Percentiles rank a stretch among this genome's conserved stretches.
These are phyloP conservation scores for Ephemerocybe angulata DNA, from an alignment of 768 basidiomycete species.

Conservation along the genomic window DNA sequence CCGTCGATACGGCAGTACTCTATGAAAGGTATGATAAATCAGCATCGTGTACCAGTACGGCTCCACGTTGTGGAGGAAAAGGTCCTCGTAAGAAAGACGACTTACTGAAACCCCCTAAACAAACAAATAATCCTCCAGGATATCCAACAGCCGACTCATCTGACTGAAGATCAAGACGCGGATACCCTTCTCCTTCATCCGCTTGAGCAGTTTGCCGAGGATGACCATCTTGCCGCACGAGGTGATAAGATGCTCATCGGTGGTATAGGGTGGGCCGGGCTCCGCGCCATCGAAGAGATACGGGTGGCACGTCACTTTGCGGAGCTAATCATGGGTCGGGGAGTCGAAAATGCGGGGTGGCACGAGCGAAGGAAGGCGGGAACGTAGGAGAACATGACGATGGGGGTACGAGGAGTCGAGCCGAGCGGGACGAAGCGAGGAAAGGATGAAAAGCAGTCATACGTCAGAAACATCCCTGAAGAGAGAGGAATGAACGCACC, in stretches of 20 bases:
- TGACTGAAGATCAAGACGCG: slow-evolving; percentile 99
- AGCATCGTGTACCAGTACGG: too few species aligned
- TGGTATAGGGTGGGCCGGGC: slow-evolving; percentile 76
- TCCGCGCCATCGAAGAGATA: slow-evolving; percentile 96
- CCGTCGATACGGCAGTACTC: too few species aligned
- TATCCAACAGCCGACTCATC: slow-evolving; percentile 99
- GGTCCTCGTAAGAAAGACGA: too few species aligned
- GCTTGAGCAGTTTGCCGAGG: slow-evolving; percentile 86
- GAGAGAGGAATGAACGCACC: too few species aligned
- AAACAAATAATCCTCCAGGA: slow-evolving; percentile 94
- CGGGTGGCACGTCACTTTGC: slow-evolving; percentile 98
- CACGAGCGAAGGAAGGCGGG: not conserved
- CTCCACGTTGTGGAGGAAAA: too few species aligned
- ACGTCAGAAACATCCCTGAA: too few species aligned
- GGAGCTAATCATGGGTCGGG: too few species aligned
- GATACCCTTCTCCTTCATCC: slow-evolving; percentile 90
- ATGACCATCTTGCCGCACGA: slow-evolving; percentile 93
- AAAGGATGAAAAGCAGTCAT: too few species aligned
- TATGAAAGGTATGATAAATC: too few species aligned
- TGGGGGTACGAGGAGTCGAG: not conserved
- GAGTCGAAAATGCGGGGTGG: too few species aligned
- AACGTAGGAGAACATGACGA: not conserved
- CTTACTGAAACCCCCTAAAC: too few species aligned
- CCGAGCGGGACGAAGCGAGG: not conserved
- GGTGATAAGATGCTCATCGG: slow-evolving; percentile 83